A percentile compares a stretch with the other conserved stretches of the same genome.
phyloP scores from a whole-genome alignment of 1,284 basidiomycete genomes.

The Cutaneotrichosporon arboriforme region DNA sequence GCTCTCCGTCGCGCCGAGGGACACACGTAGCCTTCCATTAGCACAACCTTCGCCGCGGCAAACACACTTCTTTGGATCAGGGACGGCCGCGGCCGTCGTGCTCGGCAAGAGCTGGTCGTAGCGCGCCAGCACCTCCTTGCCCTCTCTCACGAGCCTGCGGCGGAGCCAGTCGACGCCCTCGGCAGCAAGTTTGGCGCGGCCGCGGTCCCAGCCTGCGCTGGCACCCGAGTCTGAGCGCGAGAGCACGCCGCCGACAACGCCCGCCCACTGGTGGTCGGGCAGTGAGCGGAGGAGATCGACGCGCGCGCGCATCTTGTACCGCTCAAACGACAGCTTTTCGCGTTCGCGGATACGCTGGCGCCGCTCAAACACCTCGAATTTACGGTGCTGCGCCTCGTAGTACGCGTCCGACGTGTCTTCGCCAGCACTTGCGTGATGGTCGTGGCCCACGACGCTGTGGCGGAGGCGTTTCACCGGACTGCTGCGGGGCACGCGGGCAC shows the following conservation, averaged over 20 bases:
- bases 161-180: conserved; percentile 40
- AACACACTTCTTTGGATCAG: neutral
- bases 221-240: conserved; percentile 11
- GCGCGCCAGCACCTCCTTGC: conserved; percentile 39
- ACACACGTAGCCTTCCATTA: neutral
- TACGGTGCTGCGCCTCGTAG: conserved; percentile 78
- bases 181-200: conserved; percentile 27
- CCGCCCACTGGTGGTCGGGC: conserved; percentile 26
- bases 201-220: conserved; percentile 28
- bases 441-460: conserved; percentile 17
- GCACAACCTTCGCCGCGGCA: neutral
- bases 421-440: conserved; percentile 52
- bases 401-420: conserved; percentile 74
- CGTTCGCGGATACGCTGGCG: conserved; percentile 77
- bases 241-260: conserved; percentile 23
- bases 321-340: conserved; percentile 82
- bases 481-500: conserved; percentile 3
- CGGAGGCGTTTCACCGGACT: conserved; percentile 33
- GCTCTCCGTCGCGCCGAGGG: neutral
- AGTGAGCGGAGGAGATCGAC: conserved; percentile 68
- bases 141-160: conserved; percentile 35
- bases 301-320: conserved; percentile 81
- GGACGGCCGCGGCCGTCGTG: conserved; percentile 1
- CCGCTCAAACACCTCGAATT: conserved; percentile 80
- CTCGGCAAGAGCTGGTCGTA: conserved; percentile 20